Conservation (phyloP, 768 basidiomycete species). For the Termitomyces sp. region DNA sequence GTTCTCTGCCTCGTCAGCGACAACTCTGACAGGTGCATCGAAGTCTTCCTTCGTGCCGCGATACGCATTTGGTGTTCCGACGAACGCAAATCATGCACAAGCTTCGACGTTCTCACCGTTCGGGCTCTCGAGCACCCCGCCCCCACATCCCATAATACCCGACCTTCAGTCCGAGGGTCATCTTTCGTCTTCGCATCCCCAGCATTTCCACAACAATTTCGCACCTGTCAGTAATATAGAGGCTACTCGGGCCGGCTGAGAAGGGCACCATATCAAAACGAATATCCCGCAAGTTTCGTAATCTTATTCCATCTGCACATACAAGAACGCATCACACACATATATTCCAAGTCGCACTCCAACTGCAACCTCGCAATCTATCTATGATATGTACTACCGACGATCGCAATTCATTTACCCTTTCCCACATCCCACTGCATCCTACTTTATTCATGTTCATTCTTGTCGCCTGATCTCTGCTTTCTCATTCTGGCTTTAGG, state of each 20-base stretch:
- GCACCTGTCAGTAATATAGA: conserved; percentile 41
- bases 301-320: conserved; percentile 25
- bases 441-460: conserved; percentile 25
- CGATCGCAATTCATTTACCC: conserved; percentile 20
- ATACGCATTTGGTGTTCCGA: conserved; percentile 27
- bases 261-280: conserved; percentile 21
- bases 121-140: conserved; percentile 29
- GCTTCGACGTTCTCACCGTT: conserved; percentile 37
- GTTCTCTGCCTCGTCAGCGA: conserved; percentile 26
- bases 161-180: conserved; percentile 34
- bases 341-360: conserved; percentile 25
- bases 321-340: conserved; percentile 25
- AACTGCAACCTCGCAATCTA: conserved; percentile 23
- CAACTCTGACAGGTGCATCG: conserved; percentile 30
- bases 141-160: conserved; percentile 35
- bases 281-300: conserved; percentile 23
- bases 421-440: conserved; percentile 22
- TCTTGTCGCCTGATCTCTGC: conserved; percentile 19
- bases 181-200: conserved; percentile 30
- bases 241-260: conserved; percentile 44
- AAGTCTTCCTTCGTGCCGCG: conserved; percentile 36
- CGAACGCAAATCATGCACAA: conserved; percentile 20
- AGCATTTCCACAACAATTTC: conserved; percentile 34
- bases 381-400: conserved; percentile 30
- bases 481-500: conserved; percentile 21